Percentiles rank a stretch among this genome's conserved stretches.
These are phyloP conservation scores for Lasiosphaeria hispida DNA, from an alignment of 495 filamentous ascomycete species.

Conservation along the genomic window DNA sequence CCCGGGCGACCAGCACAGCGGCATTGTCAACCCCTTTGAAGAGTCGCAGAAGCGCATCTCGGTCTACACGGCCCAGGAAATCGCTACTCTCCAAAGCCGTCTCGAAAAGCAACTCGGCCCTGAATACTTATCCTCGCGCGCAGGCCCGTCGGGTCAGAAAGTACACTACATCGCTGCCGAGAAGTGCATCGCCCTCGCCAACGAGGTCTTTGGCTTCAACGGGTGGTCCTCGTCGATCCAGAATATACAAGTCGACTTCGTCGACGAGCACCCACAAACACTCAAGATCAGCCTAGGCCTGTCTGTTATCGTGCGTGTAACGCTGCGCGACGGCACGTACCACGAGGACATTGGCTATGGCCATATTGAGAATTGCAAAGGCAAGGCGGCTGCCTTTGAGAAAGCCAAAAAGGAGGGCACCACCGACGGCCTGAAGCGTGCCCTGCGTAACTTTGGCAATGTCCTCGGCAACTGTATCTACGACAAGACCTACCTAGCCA, in stretches of 20 bases:
- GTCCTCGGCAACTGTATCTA: slow-evolving; percentile 96
- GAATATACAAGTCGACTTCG: slow-evolving; percentile 88
- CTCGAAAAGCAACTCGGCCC: slow-evolving; percentile 94
- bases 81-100: slow-evolving; percentile 79
- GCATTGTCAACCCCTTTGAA: slow-evolving; percentile 70
- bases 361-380: slow-evolving; percentile 90
- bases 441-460: slow-evolving; percentile 91
- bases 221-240: slow-evolving; percentile 93
- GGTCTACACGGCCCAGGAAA: slow-evolving; percentile 84
- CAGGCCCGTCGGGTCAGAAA: slow-evolving; percentile 75
- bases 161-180: slow-evolving; percentile 90
- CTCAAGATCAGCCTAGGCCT: slow-evolving; percentile 78
- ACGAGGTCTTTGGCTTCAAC: slow-evolving; percentile 98
- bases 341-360: slow-evolving; percentile 98
- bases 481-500: slow-evolving; percentile 86
- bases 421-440: slow-evolving; percentile 87
- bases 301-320: slow-evolving; percentile 85
- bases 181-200: slow-evolving; percentile 92
- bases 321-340: slow-evolving; percentile 84
- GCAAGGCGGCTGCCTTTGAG: slow-evolving; percentile 90
- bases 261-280: slow-evolving; percentile 53
- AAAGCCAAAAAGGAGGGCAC: slow-evolving; percentile 98
- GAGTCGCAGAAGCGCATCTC: slow-evolving; percentile 63
- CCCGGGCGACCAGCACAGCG: slow-evolving; percentile 74
- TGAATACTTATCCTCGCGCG: slow-evolving; percentile 85